phyloP scores from a whole-genome alignment of 2,329 filamentous ascomycete genomes.

The Escovopsis sp. region DNA sequence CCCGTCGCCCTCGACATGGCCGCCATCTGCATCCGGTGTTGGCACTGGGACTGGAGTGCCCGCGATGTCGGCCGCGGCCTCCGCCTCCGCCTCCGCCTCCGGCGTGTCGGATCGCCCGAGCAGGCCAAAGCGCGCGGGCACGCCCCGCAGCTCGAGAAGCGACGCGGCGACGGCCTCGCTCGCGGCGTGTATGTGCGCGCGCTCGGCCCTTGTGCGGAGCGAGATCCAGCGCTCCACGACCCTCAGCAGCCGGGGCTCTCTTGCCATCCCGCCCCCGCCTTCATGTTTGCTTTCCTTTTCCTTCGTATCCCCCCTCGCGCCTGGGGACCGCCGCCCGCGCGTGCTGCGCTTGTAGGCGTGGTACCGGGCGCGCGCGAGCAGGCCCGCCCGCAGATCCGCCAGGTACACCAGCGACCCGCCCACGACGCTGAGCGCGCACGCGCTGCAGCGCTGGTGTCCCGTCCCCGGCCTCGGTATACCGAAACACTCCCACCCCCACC shows the following conservation, averaged over 20 bases:
- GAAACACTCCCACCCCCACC: slow-evolving; percentile 22
- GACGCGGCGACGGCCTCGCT: slow-evolving; percentile 7
- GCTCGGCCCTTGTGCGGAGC: slow-evolving; percentile 4
- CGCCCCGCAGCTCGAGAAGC: slow-evolving; percentile 2
- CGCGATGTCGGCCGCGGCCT: too few species aligned
- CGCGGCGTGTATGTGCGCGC: background rate
- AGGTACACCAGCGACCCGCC: slow-evolving; percentile 29
- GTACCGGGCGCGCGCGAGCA: slow-evolving; percentile 23
- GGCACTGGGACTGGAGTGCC: background rate
- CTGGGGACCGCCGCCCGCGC: too few species aligned
- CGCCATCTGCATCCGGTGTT: background rate
- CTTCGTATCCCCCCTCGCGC: too few species aligned
- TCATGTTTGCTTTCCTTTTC: background rate
- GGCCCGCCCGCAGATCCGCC: slow-evolving; percentile 28
- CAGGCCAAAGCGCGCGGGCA: too few species aligned
- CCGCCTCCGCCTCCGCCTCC: background rate
- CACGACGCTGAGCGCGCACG: slow-evolving; percentile 35
- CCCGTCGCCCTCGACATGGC: background rate
- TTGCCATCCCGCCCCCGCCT: background rate
- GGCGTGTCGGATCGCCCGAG: background rate
- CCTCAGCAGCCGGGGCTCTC: slow-evolving; percentile 21
- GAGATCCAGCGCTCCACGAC: slow-evolving; percentile 31
- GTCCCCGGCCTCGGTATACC: too few species aligned
- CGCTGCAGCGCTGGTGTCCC: slow-evolving; percentile 8
- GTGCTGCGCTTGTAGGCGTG: too few species aligned